Evolutionary conservation across 768 basidiomycete genomes (phyloP), one percentile per base, ranked within the genome.

Genomic region (Podaxis rugospora): DNA sequence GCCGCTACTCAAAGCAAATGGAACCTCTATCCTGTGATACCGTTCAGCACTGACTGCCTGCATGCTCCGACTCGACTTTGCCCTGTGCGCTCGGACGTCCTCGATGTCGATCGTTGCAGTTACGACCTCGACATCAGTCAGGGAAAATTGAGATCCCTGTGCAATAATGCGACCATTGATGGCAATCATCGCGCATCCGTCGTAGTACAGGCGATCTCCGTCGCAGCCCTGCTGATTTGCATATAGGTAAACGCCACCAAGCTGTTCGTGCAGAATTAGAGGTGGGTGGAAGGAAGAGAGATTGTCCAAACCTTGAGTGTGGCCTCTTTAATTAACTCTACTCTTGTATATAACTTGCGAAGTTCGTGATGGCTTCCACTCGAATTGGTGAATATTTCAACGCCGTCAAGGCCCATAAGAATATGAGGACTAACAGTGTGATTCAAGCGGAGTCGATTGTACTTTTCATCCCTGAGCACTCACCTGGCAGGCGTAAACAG

Each of bases 151-250:
- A 1, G 93, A 90, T 14, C 97, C 97, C 73, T 98, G 96, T 0
- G 97, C 95, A 18, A 98, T 79, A 59, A 98, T 83, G 28, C 82
- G 82, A 4, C 97, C 97, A 74, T 99, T 99, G 62, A 95, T 83
- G 7, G 93, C 95, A 67, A 99, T 98, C 83, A 98, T 85, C 35
- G 93, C 90, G 65, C 93, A 97, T 32, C 97, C 97, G 66, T 99
- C 97, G 70, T 98, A 99, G 78, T 98, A 99, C 0, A 98, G 80
- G 32, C 97, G 85, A 71, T 99, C 97, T 0, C 97, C 97, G 68
- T 99, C 97, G 69, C 97, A 99, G 4, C 97, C 97, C 78, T 97
- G 96, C 68, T 99, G 97, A 70, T 99, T 99, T 7, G 97, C 93
- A 67, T 99, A 99, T 5, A 99, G 83, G 74, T 99, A 99, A 55